Conservation (phyloP, 495 filamentous ascomycete species). For the Penicillium arizonense region DNA sequence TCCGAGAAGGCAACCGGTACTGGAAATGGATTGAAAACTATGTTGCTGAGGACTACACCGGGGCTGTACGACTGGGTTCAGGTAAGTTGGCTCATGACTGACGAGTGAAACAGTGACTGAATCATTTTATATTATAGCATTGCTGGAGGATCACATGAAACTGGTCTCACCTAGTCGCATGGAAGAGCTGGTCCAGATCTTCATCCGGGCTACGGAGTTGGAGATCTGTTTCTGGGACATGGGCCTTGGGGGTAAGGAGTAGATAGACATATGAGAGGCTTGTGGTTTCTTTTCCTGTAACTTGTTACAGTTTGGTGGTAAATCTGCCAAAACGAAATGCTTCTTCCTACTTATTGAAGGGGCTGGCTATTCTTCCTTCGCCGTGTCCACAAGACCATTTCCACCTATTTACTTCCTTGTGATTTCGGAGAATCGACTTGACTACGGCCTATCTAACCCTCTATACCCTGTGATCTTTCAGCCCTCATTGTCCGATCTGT, state of each 20-base stretch:
- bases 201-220: constrained; percentile 86
- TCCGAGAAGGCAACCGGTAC: constrained; percentile 72
- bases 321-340: too few species aligned
- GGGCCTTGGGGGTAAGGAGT: constrained; percentile 48
- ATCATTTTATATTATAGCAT: constrained; percentile 40
- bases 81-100: constrained; percentile 43
- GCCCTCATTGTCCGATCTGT: too few species aligned
- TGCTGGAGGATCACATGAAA: constrained; percentile 69
- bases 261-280: neutral
- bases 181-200: constrained; percentile 78
- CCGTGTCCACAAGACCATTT: too few species aligned
- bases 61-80: constrained; percentile 64
- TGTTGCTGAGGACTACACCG: constrained; percentile 69
- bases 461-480: too few species aligned
- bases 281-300: too few species aligned
- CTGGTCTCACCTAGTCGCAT: constrained; percentile 69
- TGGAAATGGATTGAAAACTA: constrained; percentile 91
- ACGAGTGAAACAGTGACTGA: constrained; percentile 20
- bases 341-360: too few species aligned
- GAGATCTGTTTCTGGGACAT: constrained; percentile 90
- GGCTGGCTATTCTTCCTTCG: too few species aligned
- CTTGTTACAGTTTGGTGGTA: too few species aligned
- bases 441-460: too few species aligned
- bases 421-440: too few species aligned
- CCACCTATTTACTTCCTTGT: too few species aligned